A percentile compares a stretch with the other conserved stretches of the same genome.
These are phyloP conservation scores for Cylindrotheca fusiformis DNA, from an alignment of 108 stramenopile genomes.

Conservation along the genomic window DNA sequence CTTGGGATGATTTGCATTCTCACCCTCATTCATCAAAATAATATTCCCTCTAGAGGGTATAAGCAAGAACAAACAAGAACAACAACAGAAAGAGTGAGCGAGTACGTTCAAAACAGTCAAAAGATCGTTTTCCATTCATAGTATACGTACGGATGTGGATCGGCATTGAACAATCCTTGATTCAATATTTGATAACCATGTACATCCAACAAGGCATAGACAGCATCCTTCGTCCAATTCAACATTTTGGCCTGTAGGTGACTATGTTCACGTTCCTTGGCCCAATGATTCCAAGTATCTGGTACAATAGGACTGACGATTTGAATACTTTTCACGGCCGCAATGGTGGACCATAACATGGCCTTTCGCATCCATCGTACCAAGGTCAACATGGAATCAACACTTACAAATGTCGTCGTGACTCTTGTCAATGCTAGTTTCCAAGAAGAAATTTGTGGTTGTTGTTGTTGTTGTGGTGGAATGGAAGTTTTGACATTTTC, in stretches of 20 bases:
- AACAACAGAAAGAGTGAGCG: too few relatives aligned
- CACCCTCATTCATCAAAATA: slow-evolving; percentile 39
- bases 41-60: slow-evolving; percentile 44
- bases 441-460: too few relatives aligned
- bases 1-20: slow-evolving; percentile 27
- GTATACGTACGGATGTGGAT: slow-evolving; percentile 37
- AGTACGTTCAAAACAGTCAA: too few relatives aligned
- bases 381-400: slow-evolving; percentile 59
- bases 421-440: slow-evolving; percentile 19
- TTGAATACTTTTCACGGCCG: slow-evolving; percentile 41
- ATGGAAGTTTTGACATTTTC: not conserved
- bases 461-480: not conserved
- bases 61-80: not conserved
- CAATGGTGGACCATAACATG: slow-evolving; percentile 43
- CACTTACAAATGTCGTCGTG: slow-evolving; percentile 39
- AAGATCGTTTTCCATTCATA: not conserved
- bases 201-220: slow-evolving; percentile 68
- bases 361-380: slow-evolving; percentile 41
- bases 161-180: slow-evolving; percentile 67
- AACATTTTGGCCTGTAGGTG: slow-evolving; percentile 32
- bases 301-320: slow-evolving; percentile 34
- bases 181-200: slow-evolving; percentile 81
- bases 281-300: slow-evolving; percentile 53
- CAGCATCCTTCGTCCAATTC: slow-evolving; percentile 51
- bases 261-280: slow-evolving; percentile 40